A percentile compares a stretch with the other conserved stretches of the same genome.
Conservation (phyloP, 352 stramenopile genomes). For the Paralagenidium karlingii region DNA sequence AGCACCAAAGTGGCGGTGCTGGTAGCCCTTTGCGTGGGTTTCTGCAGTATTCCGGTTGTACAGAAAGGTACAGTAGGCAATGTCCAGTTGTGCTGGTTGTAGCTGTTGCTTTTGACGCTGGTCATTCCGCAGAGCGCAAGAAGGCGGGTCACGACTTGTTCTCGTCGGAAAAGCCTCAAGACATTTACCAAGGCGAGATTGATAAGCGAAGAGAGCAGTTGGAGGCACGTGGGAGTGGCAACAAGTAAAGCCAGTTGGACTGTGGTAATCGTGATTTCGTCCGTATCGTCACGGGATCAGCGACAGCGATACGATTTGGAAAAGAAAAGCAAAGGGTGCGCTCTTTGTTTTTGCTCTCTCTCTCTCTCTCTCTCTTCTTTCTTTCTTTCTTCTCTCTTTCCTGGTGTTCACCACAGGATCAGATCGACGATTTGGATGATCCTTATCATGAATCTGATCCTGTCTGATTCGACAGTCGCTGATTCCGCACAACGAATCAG, state of each 20-base stretch:
- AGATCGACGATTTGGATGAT: no score
- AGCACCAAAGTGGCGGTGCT: slow-evolving; percentile 57
- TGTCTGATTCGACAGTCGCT: no score
- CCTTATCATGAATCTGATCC: no score
- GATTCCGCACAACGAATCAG: not conserved
- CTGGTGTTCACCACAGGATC: not conserved
- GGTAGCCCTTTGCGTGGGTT: slow-evolving; percentile 47
- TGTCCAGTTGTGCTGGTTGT: not conserved
- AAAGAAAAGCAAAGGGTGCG: slow-evolving; percentile 72
- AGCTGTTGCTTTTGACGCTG: not conserved
- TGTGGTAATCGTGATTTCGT: slow-evolving; percentile 44
- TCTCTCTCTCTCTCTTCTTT: slow-evolving; percentile 28
- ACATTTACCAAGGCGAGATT: slow-evolving; percentile 57
- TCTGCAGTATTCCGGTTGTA: slow-evolving; percentile 53
- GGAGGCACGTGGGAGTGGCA: no score
- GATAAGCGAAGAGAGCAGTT: slow-evolving; percentile 57
- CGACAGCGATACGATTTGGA: slow-evolving; percentile 80
- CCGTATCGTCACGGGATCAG: slow-evolving; percentile 80
- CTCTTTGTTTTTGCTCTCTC: slow-evolving; percentile 43
- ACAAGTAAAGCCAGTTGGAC: slow-evolving; percentile 17
- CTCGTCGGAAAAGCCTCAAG: slow-evolving; percentile 72
- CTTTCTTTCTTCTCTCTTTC: not conserved
- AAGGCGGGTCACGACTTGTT: slow-evolving; percentile 77
- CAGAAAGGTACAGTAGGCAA: slow-evolving; percentile 17
- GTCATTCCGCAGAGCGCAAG: slow-evolving; percentile 34